Conservation (phyloP, 257 asterid genomes). For the Solanum chiquidenum region DNA sequence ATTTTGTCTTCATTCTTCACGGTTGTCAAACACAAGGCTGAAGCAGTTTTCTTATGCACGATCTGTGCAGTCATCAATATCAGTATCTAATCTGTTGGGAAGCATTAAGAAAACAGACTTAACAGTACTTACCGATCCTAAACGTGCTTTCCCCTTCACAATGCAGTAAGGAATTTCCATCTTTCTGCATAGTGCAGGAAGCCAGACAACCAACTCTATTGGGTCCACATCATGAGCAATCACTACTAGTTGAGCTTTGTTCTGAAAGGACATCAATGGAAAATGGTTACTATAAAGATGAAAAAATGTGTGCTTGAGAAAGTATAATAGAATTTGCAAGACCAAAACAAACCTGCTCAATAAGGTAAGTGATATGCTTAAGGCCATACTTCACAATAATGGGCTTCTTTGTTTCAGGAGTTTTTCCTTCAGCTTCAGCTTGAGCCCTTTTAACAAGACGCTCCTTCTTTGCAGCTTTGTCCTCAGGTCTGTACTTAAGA, state of each 20-base stretch:
- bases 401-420: slow-evolving; percentile 24
- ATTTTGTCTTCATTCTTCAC: slow-evolving; percentile 37
- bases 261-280: slow-evolving; percentile 6
- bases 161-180: slow-evolving; percentile 40
- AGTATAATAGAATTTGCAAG: background rate
- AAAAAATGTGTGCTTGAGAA: background rate
- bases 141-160: slow-evolving; percentile 28
- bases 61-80: background rate
- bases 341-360: slow-evolving; percentile 28
- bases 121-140: slow-evolving; percentile 12
- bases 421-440: slow-evolving; percentile 33
- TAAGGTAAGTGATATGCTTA: slow-evolving; percentile 29
- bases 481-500: slow-evolving; percentile 35
- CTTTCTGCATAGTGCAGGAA: slow-evolving; percentile 24
- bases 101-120: background rate
- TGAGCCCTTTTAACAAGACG: slow-evolving; percentile 31
- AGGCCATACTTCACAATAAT: slow-evolving; percentile 32
- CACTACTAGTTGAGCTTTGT: slow-evolving; percentile 36
- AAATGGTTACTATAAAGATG: background rate
- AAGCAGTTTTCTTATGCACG: slow-evolving; percentile 32
- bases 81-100: background rate
- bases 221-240: slow-evolving; percentile 42
- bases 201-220: slow-evolving; percentile 32
- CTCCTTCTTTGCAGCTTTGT: slow-evolving; percentile 27
- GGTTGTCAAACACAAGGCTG: slow-evolving; percentile 26